phyloP scores from a whole-genome alignment of 768 basidiomycete species.

The Sarcomyxa edulis region DNA sequence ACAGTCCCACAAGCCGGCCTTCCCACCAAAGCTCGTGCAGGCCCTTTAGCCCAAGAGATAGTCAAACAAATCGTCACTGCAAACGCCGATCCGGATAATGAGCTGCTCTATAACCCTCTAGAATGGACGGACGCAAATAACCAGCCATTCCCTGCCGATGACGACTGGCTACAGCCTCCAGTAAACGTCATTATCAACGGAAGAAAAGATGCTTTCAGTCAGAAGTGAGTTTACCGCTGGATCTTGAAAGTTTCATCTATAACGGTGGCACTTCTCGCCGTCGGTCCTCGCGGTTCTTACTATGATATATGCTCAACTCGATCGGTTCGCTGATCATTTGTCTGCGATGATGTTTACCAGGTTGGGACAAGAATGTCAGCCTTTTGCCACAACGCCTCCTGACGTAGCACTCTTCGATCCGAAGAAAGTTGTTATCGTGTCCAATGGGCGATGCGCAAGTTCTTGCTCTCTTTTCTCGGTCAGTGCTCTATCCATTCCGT shows the following conservation, averaged over 20 bases:
- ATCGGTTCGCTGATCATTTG: background rate
- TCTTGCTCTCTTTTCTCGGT: conserved; percentile 44
- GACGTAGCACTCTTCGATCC: conserved; percentile 41
- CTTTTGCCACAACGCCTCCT: conserved; percentile 32
- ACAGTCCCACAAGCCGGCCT: conserved; percentile 53
- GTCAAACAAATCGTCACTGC: conserved; percentile 36
- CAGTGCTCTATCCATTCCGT: conserved; percentile 15
- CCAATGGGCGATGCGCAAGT: conserved; percentile 50
- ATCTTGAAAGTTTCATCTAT: no score
- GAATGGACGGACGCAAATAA: conserved; percentile 45
- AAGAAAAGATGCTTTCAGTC: conserved; percentile 43
- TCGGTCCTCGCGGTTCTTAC: background rate
- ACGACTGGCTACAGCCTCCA: conserved; percentile 44
- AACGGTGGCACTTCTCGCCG: background rate
- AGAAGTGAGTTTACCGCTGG: conserved; percentile 36
- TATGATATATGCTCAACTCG: background rate
- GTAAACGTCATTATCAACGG: conserved; percentile 41
- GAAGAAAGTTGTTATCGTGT: conserved; percentile 46
- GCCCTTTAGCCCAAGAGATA: conserved; percentile 45
- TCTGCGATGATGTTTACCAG: conserved; percentile 16
- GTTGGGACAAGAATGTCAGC: conserved; percentile 42
- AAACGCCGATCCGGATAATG: conserved; percentile 37
- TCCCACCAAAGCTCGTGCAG: conserved; percentile 42
- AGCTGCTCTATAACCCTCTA: conserved; percentile 43
- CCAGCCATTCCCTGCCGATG: conserved; percentile 29